phyloP scores from a whole-genome alignment of 2,329 filamentous ascomycete species.

The Dichotomopilus funicola region DNA sequence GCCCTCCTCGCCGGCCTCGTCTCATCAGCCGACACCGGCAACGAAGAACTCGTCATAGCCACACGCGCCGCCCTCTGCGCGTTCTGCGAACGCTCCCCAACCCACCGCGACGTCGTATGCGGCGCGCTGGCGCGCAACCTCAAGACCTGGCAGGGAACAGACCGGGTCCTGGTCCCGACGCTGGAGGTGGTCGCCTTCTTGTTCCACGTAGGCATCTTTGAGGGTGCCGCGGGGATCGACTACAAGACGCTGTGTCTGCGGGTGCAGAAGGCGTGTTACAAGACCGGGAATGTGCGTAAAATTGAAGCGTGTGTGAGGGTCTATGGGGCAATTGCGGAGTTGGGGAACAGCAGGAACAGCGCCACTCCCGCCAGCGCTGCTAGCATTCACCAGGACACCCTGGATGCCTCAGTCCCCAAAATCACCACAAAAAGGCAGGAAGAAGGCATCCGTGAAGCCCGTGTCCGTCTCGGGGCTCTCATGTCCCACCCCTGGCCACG shows the following conservation, averaged over 20 bases:
- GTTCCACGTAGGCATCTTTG: conserved; percentile 54
- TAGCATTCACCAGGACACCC: conserved; percentile 13
- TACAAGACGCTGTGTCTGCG: conserved; percentile 58
- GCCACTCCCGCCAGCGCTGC: too few species aligned
- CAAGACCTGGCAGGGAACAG: conserved; percentile 47
- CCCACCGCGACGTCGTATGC: conserved; percentile 40
- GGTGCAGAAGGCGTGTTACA: conserved; percentile 74
- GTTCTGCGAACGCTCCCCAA: conserved; percentile 40
- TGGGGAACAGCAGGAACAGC: conserved; percentile 16
- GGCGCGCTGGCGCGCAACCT: conserved; percentile 49
- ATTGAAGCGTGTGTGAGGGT: conserved; percentile 73
- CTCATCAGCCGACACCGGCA: conserved; percentile 70
- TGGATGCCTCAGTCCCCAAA: not conserved
- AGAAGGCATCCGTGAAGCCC: conserved; percentile 46
- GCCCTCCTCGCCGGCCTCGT: conserved; percentile 60
- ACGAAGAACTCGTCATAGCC: conserved; percentile 65
- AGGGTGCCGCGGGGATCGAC: conserved; percentile 30
- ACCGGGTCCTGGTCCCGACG: conserved; percentile 67
- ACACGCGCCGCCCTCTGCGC: conserved; percentile 58
- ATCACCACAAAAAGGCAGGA: conserved; percentile 29
- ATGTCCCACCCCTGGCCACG: conserved; percentile 77
- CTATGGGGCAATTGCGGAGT: conserved; percentile 61
- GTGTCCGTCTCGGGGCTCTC: conserved; percentile 65
- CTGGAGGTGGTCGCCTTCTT: conserved; percentile 74
- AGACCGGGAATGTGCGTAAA: conserved; percentile 74